Base-by-base conservation (phyloP, 2,329 filamentous ascomycete genomes). In the Gliomastix tumulicola region DNA sequence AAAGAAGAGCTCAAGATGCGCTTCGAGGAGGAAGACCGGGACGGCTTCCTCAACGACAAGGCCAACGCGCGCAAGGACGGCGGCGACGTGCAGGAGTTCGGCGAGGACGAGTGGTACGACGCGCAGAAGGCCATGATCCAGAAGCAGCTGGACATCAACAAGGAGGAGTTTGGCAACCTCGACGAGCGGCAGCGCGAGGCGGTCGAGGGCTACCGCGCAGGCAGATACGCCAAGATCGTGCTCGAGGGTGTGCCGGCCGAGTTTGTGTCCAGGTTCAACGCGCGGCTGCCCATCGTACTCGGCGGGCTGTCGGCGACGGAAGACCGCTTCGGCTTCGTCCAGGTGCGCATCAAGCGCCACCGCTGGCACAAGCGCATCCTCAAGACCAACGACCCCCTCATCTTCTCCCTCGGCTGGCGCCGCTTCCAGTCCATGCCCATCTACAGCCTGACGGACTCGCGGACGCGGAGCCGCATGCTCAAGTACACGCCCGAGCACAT, bases 401-500 rank as follows among this genome's bases (percentile, higher is more conserved):
- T 98, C 56, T 92, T 98, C 69, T 96, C 89, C 3, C 73, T 98
- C 30, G 92, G 92, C 30, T 98, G 92, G 92, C 76, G 92, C 35
- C 77, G 92, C 42, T 98, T 98, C 69, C 92, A 97, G 63, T 82
- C 84, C 6, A 69, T 92, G 48, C 90, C 90, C 15, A 80, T 96
- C 41, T 98, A 96, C 75, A 92, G 84, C 64, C 95, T 92, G 39
- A 92, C 87, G 18, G 92, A 97, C 60, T 94, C 86, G 43, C 79
- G 92, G 49, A 94, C 87, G 19, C 76, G 92, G 44, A 96, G 97
- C 63, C 82, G 92, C 39, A 96, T 98, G 90, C 76, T 98, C 43
- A 98, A 98, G 62, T 98, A 98, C 62, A 96, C 90, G 0, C 94
- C 92, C 1, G 94, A 98, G 68, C 92, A 98, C 56, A 97, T 96